Percentiles rank a stretch among this genome's conserved stretches.
These are phyloP conservation scores for Sarocladium kiliense DNA, from an alignment of 2,329 filamentous ascomycete genomes.

Conservation along the genomic window DNA sequence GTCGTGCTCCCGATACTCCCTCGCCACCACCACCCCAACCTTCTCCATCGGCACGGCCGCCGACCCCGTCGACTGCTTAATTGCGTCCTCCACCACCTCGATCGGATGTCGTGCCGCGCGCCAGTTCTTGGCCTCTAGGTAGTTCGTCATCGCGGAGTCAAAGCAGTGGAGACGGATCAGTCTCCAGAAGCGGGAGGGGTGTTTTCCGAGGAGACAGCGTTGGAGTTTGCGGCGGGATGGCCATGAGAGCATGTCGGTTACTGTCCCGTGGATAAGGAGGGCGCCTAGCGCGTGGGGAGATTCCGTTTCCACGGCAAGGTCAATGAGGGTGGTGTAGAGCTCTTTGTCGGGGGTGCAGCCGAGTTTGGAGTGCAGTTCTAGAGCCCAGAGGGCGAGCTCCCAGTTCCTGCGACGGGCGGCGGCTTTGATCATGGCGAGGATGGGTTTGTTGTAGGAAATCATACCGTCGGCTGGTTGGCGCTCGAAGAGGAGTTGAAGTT, in stretches of 20 bases:
- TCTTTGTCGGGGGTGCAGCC: constrained; percentile 20
- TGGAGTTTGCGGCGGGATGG: constrained; percentile 19
- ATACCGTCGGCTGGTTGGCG: constrained; percentile 18
- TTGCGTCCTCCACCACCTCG: background rate
- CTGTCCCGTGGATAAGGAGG: constrained; percentile 26
- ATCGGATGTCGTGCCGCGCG: background rate
- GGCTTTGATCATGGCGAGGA: constrained; percentile 33
- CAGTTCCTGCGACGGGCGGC: constrained; percentile 22
- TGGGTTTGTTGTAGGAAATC: constrained; percentile 23
- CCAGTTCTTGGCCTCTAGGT: constrained; percentile 11
- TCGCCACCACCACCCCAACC: background rate
- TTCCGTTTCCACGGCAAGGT: constrained; percentile 26
- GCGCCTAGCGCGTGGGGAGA: constrained; percentile 25
- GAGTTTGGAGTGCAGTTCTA: constrained; percentile 18
- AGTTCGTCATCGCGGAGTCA: constrained; percentile 18
- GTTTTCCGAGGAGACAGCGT: constrained; percentile 19
- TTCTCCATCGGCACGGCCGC: constrained; percentile 5
- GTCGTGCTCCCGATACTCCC: background rate
- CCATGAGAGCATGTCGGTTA: constrained; percentile 23
- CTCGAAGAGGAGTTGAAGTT: constrained; percentile 23
- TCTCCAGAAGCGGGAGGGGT: constrained; percentile 22
- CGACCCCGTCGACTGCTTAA: background rate
- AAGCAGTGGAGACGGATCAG: constrained; percentile 22
- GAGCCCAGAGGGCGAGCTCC: constrained; percentile 25
- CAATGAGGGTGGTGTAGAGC: constrained; percentile 33